A percentile compares a stretch with the other conserved stretches of the same genome.
Evolutionary conservation across 441 rosid species (phyloP).

Genomic region (Theobroma grandiflorum): DNA sequence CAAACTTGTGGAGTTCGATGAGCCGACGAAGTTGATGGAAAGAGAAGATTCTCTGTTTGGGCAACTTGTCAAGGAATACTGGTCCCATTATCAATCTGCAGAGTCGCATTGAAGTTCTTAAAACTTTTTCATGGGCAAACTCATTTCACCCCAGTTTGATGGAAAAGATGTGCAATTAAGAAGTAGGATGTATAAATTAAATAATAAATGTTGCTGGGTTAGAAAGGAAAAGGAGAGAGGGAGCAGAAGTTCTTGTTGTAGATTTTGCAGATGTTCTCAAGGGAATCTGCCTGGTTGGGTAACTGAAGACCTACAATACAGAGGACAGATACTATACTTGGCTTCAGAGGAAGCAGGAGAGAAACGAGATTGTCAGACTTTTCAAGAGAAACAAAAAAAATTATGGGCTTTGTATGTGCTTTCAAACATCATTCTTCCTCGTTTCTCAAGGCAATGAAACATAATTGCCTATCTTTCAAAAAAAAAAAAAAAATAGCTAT

Average conservation of each 20-base stretch:
- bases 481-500: no score
- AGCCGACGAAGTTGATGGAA: slow-evolving; percentile 78
- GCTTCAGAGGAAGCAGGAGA: no score
- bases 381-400: no score
- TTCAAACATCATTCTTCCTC: background rate
- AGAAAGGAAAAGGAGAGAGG: background rate
- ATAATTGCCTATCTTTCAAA: background rate
- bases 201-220: background rate
- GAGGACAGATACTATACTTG: no score
- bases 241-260: background rate
- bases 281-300: no score
- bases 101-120: slow-evolving; percentile 48
- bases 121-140: background rate
- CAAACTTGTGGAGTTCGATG: slow-evolving; percentile 78
- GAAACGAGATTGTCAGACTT: no score
- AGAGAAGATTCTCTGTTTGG: slow-evolving; percentile 77
- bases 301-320: no score
- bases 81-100: slow-evolving; percentile 84
- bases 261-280: background rate
- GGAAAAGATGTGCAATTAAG: background rate
- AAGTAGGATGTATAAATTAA: background rate
- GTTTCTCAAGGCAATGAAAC: background rate
- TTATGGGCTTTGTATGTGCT: background rate
- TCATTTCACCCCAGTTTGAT: background rate
- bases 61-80: slow-evolving; percentile 88